phyloP scores from a whole-genome alignment of 306 rosid genomes.

The Betula pendula region DNA sequence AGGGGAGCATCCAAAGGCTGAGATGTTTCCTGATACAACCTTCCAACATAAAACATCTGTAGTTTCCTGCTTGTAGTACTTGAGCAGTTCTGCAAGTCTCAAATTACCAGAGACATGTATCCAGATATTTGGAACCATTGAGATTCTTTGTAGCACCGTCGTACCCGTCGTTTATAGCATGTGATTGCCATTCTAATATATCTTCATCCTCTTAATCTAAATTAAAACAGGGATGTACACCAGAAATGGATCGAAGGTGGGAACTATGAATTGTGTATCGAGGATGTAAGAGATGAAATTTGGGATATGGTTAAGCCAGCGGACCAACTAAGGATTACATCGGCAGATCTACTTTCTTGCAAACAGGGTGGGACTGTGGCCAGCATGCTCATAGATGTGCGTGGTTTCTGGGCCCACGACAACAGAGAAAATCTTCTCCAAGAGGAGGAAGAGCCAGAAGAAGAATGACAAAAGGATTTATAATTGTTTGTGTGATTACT shows the following conservation, averaged over 20 bases:
- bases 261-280: constrained; percentile 93
- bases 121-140: background rate
- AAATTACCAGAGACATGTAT: constrained; percentile 53
- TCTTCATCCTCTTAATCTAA: background rate
- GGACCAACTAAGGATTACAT: constrained; percentile 72
- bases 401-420: constrained; percentile 99
- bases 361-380: constrained; percentile 99
- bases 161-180: background rate
- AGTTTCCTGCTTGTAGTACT: constrained; percentile 75
- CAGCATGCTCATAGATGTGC: constrained; percentile 97
- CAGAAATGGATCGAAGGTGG: constrained; percentile 99
- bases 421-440: constrained; percentile 98
- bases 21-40: constrained; percentile 85
- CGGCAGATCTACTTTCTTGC: constrained; percentile 78
- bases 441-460: constrained; percentile 98
- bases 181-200: background rate
- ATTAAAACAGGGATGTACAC: constrained; percentile 84
- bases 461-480: constrained; percentile 51
- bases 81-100: constrained; percentile 77
- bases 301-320: constrained; percentile 99
- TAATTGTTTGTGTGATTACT: constrained; percentile 20
- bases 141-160: background rate
- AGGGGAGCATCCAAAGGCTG: constrained; percentile 76
- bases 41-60: constrained; percentile 69
- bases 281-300: constrained; percentile 95